phyloP scores from a whole-genome alignment of 176 grass and related monocot genomes.

The Bolboschoenus planiculmis region DNA sequence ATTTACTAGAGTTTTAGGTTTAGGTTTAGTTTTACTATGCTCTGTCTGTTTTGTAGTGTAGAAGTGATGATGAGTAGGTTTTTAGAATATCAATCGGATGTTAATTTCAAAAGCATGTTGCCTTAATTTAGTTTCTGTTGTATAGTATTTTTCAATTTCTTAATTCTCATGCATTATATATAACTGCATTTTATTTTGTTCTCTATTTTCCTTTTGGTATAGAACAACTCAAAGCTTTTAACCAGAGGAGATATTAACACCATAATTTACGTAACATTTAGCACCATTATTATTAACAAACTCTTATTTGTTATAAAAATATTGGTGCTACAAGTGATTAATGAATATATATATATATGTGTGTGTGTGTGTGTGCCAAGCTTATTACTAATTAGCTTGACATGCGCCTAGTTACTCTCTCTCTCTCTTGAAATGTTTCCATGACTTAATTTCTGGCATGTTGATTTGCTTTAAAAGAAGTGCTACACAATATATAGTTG shows the following conservation, averaged over 20 bases:
- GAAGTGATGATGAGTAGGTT: constrained; percentile 1
- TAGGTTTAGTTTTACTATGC: neutral
- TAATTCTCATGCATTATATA: neutral
- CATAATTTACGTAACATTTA: neutral
- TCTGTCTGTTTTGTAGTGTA: constrained; percentile 19
- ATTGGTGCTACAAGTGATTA: neutral
- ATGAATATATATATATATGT: neutral
- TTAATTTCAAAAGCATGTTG: neutral
- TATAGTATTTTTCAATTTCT: constrained; percentile 13
- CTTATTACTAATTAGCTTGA: neutral
- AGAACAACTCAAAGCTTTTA: neutral
- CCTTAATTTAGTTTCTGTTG: neutral
- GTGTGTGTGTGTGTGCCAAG: neutral
- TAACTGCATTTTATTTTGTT: neutral
- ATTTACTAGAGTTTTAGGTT: constrained; percentile 13
- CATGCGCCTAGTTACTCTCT: neutral
- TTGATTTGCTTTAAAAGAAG: constrained; percentile 14
- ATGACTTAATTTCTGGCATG: neutral
- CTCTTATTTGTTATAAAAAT: neutral
- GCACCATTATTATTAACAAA: neutral
- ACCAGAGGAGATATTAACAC: neutral
- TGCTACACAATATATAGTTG: neutral
- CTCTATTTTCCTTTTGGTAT: neutral
- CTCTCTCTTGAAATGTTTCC: neutral
- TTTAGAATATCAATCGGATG: constrained; percentile 14